Conservation (phyloP, 2,329 filamentous ascomycete species). For the Aspergillus eucalypticola region DNA sequence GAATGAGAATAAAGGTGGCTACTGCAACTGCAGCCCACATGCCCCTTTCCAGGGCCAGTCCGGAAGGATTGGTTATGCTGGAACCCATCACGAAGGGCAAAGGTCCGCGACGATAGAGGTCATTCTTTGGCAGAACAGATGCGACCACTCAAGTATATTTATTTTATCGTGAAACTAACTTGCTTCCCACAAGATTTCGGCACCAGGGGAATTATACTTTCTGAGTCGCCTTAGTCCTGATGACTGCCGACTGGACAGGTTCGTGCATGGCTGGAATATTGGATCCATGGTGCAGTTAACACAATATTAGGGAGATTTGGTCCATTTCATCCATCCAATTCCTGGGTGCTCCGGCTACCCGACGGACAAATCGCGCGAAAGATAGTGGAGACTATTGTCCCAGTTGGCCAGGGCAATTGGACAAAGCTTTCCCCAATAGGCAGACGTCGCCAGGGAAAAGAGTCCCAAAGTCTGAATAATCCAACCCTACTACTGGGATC, state of each 20-base stretch:
- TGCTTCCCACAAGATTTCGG: not conserved
- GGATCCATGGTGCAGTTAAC: constrained; percentile 6
- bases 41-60: constrained; percentile 25
- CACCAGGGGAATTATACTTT: not conserved
- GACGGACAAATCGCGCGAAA: not conserved
- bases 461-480: not conserved
- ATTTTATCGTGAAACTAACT: not conserved
- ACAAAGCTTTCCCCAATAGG: not conserved
- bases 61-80: constrained; percentile 12
- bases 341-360: not conserved
- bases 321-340: not conserved
- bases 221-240: not conserved
- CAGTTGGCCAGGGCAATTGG: not conserved
- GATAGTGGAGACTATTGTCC: not conserved
- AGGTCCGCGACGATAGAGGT: not conserved
- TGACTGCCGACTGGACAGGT: not conserved
- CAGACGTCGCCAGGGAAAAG: not conserved
- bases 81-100: constrained; percentile 1
- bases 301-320: constrained; percentile 5
- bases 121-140: not conserved
- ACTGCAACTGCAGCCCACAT: constrained; percentile 32
- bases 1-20: constrained; percentile 27
- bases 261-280: not conserved
- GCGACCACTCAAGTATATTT: not conserved
- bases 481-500: not conserved